These are phyloP conservation scores for Fusarium sp. DNA, from an alignment of 2,329 filamentous ascomycete genomes.

Conservation along the genomic window DNA sequence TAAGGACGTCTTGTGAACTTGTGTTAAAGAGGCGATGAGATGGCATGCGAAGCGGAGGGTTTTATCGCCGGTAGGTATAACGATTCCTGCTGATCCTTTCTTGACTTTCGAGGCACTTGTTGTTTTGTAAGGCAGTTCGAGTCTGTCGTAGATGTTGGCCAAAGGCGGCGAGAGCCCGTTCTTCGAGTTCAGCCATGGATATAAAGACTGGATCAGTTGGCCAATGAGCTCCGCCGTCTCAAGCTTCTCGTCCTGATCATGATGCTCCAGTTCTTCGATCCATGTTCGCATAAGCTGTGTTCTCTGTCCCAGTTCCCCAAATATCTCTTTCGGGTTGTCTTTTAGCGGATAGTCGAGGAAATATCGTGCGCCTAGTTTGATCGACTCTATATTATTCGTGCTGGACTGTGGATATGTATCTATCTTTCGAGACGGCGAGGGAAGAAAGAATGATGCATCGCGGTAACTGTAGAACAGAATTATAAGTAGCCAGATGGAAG, in stretches of 20 bases:
- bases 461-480: constrained; percentile 10
- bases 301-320: constrained; percentile 50
- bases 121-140: constrained; percentile 7
- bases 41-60: constrained; percentile 52
- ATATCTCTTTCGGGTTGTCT: constrained; percentile 47
- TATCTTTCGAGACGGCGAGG: neutral
- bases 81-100: constrained; percentile 46
- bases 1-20: constrained; percentile 46
- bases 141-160: constrained; percentile 16
- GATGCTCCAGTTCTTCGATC: constrained; percentile 28
- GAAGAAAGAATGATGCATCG: neutral
- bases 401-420: neutral
- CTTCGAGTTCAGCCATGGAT: constrained; percentile 43
- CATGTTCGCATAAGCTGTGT: constrained; percentile 31
- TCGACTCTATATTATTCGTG: neutral
- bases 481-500: constrained; percentile 29
- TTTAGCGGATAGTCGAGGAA: constrained; percentile 47
- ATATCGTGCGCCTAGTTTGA: constrained; percentile 33
- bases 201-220: constrained; percentile 25
- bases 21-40: constrained; percentile 48
- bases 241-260: neutral
- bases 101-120: constrained; percentile 20
- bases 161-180: constrained; percentile 26
- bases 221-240: constrained; percentile 19
- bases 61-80: constrained; percentile 50